Evolutionary conservation across 2,329 filamentous ascomycete genomes (phyloP).

Genomic region (Claviceps pazoutovae): DNA sequence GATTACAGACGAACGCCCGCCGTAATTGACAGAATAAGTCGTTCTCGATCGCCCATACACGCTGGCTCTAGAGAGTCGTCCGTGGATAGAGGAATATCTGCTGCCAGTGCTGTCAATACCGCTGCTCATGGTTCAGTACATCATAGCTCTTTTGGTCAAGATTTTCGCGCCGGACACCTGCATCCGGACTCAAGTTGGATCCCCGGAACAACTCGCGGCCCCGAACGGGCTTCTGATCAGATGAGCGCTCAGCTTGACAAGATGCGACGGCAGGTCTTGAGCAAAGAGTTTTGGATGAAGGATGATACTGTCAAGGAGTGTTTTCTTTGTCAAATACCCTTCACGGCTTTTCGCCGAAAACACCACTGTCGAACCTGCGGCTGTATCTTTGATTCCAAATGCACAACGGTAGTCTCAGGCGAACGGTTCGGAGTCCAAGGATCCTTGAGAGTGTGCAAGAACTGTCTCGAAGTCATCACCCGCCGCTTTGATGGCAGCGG

Average conservation of each 20-base stretch:
- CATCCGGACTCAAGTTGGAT: conserved; percentile 35
- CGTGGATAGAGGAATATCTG: conserved; percentile 40
- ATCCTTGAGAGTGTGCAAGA: conserved; percentile 79
- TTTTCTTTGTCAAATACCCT: conserved; percentile 79
- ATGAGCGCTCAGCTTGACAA: conserved; percentile 51
- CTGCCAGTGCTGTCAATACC: conserved; percentile 42
- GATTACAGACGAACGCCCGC: conserved; percentile 31
- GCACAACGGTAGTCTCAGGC: conserved; percentile 81
- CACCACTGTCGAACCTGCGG: conserved; percentile 93
- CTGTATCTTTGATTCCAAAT: conserved; percentile 97
- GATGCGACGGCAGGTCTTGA: conserved; percentile 75
- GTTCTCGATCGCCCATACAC: conserved; percentile 27
- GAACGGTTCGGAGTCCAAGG: conserved; percentile 76
- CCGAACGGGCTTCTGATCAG: conserved; percentile 41
- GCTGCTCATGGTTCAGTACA: conserved; percentile 44
- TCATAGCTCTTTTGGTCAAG: conserved; percentile 40
- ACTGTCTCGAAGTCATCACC: conserved; percentile 82
- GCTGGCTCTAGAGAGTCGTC: conserved; percentile 44
- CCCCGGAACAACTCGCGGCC: conserved; percentile 39
- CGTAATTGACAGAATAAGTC: conserved; percentile 42
- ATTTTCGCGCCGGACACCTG: conserved; percentile 29
- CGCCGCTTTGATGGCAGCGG: conserved; percentile 74
- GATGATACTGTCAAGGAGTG: conserved; percentile 97
- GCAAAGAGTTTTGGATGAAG: conserved; percentile 97
- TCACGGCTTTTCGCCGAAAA: conserved; percentile 87